Percentiles rank a stretch among this genome's conserved stretches.
Evolutionary conservation across 495 filamentous ascomycete genomes (phyloP).

Genomic region (Lentithecium fluviatile): DNA sequence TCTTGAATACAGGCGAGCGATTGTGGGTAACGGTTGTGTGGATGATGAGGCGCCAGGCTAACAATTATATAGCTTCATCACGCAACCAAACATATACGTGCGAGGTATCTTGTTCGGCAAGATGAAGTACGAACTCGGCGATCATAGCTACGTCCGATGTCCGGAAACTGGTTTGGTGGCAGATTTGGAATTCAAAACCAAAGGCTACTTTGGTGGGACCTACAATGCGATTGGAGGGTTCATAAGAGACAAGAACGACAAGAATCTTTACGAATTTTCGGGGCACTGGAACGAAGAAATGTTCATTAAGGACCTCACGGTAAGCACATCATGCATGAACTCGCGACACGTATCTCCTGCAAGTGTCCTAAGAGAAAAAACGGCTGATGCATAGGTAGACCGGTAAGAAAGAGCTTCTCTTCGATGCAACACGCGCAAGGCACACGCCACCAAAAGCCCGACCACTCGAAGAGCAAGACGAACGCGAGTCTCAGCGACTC

Average conservation of each 20-base stretch:
- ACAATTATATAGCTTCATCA: slow-evolving; percentile 64
- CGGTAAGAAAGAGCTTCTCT: slow-evolving; percentile 81
- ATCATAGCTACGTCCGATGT: slow-evolving; percentile 92
- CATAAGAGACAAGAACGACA: slow-evolving; percentile 85
- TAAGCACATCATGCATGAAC: slow-evolving; percentile 45
- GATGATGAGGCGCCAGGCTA: background rate
- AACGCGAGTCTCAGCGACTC: slow-evolving; percentile 83
- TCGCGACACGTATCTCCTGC: background rate
- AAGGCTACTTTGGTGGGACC: slow-evolving; percentile 93
- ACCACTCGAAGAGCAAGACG: slow-evolving; percentile 81
- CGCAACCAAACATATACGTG: slow-evolving; percentile 99
- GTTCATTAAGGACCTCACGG: slow-evolving; percentile 77
- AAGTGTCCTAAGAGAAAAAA: background rate
- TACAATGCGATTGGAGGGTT: slow-evolving; percentile 94
- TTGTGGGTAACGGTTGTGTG: slow-evolving; percentile 61
- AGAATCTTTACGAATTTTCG: slow-evolving; percentile 82
- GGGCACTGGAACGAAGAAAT: slow-evolving; percentile 95
- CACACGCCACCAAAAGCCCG: slow-evolving; percentile 73
- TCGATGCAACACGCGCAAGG: slow-evolving; percentile 76
- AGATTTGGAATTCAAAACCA: slow-evolving; percentile 97
- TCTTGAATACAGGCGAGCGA: slow-evolving; percentile 82
- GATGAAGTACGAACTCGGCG: slow-evolving; percentile 99
- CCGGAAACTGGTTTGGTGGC: slow-evolving; percentile 82
- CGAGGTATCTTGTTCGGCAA: slow-evolving; percentile 96
- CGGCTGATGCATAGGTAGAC: slow-evolving; percentile 55